phyloP scores from a whole-genome alignment of 2,329 filamentous ascomycete species.

The Sporothrix luriei region DNA sequence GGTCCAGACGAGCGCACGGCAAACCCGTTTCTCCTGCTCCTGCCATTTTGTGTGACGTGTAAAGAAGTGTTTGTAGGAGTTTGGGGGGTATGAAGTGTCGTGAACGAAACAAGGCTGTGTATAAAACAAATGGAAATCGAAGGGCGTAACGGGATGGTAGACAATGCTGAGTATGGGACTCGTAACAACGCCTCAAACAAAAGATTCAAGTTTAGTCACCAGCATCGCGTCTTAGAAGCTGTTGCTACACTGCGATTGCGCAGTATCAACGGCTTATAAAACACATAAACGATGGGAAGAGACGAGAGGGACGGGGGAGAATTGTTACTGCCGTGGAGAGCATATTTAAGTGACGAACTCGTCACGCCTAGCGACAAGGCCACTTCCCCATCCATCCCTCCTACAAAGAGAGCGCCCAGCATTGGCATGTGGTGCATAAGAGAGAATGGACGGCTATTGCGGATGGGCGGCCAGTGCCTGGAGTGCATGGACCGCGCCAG shows the following conservation, averaged over 20 bases:
- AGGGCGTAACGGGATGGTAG: too few relatives aligned
- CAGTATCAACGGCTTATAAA: not conserved
- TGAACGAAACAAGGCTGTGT: not conserved
- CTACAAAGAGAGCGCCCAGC: not conserved
- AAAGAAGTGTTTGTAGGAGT: not conserved
- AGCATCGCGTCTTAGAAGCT: not conserved
- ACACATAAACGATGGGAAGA: not conserved
- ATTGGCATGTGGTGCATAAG: conserved; percentile 1
- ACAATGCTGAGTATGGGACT: too few relatives aligned
- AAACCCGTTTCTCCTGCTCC: not conserved
- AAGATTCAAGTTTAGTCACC: too few relatives aligned
- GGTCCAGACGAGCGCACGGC: not conserved
- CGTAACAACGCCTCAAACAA: too few relatives aligned
- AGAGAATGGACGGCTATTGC: not conserved
- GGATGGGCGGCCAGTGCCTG: not conserved
- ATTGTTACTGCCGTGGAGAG: not conserved
- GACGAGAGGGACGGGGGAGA: not conserved
- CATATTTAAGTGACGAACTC: conserved; percentile 3
- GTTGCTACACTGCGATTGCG: not conserved
- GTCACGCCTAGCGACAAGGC: not conserved
- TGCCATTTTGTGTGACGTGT: conserved; percentile 14
- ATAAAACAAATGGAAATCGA: not conserved
- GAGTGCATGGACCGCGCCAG: not conserved
- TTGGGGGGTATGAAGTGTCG: not conserved
- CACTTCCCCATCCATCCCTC: not conserved